phyloP scores from a whole-genome alignment of 129 eudicot genomes.

The Flaveria linearis region DNA sequence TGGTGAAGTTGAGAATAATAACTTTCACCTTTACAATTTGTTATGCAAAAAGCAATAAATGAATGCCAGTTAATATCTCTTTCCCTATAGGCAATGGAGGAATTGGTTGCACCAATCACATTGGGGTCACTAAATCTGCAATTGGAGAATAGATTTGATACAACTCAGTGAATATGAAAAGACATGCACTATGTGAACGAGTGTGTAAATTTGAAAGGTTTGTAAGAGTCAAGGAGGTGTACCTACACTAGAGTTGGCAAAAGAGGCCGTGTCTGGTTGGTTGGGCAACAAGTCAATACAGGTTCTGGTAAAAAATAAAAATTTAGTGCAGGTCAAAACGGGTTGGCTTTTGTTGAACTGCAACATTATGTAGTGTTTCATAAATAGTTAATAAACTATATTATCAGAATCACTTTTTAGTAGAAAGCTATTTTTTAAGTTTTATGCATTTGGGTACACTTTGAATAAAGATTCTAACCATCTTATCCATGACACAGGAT shows the following conservation, averaged over 20 bases:
- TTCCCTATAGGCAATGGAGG: slow-evolving; percentile 68
- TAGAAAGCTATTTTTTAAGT: not conserved
- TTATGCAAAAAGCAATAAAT: not conserved
- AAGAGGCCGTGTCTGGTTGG: too few species aligned
- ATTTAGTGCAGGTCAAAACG: too few species aligned
- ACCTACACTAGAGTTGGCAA: slow-evolving; percentile 9
- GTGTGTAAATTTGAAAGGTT: slow-evolving; percentile 92
- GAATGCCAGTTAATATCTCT: not conserved
- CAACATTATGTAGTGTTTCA: too few species aligned
- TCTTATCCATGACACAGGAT: slow-evolving; percentile 54
- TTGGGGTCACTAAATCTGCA: too few species aligned
- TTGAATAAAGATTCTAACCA: not conserved
- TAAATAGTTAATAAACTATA: too few species aligned
- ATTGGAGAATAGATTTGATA: too few species aligned
- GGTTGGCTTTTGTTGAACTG: too few species aligned
- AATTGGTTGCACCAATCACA: too few species aligned
- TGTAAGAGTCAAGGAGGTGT: slow-evolving; percentile 86
- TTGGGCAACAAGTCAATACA: too few species aligned
- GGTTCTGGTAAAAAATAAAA: too few species aligned
- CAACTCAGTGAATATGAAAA: slow-evolving; percentile 35
- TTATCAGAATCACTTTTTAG: not conserved
- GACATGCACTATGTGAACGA: slow-evolving; percentile 79
- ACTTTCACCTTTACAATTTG: not conserved
- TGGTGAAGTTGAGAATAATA: slow-evolving; percentile 57
- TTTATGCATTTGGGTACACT: not conserved